A percentile compares a stretch with the other conserved stretches of the same genome.
Evolutionary conservation across 768 basidiomycete genomes (phyloP).

Genomic region (Calvatia gigantea): DNA sequence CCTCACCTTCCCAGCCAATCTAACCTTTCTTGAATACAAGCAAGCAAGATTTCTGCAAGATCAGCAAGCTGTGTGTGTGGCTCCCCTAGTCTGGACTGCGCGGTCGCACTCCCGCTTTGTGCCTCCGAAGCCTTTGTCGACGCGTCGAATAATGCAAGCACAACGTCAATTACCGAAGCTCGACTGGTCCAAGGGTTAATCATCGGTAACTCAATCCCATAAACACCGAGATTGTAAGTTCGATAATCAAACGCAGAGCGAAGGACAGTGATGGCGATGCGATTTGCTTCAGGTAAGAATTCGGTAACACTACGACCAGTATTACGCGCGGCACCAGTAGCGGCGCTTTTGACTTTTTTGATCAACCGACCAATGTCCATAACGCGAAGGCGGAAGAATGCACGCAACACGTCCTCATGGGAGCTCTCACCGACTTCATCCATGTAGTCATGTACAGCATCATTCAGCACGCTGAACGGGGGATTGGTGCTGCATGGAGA

Average conservation of each 20-base stretch:
- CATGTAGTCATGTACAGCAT: slow-evolving; percentile 71
- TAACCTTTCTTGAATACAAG: slow-evolving; percentile 63
- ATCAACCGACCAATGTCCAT: slow-evolving; percentile 65
- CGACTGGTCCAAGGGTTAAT: slow-evolving; percentile 83
- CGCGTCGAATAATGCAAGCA: slow-evolving; percentile 68
- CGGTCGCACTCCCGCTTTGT: slow-evolving; percentile 21
- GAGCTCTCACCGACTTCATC: slow-evolving; percentile 46
- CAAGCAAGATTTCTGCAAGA: slow-evolving; percentile 60
- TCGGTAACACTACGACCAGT: slow-evolving; percentile 39
- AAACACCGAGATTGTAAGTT: slow-evolving; percentile 64
- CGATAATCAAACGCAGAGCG: slow-evolving; percentile 75
- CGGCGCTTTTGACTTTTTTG: slow-evolving; percentile 52
- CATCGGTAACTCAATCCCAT: slow-evolving; percentile 72
- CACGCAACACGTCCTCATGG: slow-evolving; percentile 75
- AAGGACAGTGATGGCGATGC: slow-evolving; percentile 61
- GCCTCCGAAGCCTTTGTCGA: slow-evolving; percentile 50
- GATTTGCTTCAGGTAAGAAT: slow-evolving; percentile 64
- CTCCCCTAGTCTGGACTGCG: slow-evolving; percentile 27
- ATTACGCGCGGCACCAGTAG: slow-evolving; percentile 39
- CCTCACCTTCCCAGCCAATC: slow-evolving; percentile 63
- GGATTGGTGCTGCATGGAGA: slow-evolving; percentile 42
- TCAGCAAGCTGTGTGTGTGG: slow-evolving; percentile 57
- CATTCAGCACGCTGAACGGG: slow-evolving; percentile 61
- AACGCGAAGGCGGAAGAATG: slow-evolving; percentile 77
- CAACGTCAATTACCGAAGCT: slow-evolving; percentile 59